Conservation (phyloP, 1,284 basidiomycete genomes). For the Nidula niveotomentosa region DNA sequence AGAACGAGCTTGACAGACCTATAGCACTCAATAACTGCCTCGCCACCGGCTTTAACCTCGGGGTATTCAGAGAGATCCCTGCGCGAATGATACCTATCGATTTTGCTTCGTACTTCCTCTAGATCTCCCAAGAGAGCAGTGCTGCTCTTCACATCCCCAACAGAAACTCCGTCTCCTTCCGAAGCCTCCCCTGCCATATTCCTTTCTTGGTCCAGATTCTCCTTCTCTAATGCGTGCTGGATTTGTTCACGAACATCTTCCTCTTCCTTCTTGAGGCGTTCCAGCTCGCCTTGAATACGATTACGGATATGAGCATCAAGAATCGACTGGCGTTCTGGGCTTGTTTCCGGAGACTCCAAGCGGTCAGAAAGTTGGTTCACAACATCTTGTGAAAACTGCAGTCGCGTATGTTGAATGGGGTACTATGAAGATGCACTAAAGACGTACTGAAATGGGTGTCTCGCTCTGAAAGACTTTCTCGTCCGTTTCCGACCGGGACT, state of each 20-base stretch:
- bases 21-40: slow-evolving; percentile 73
- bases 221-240: slow-evolving; percentile 71
- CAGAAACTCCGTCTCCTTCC: slow-evolving; percentile 20
- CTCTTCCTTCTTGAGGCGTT: slow-evolving; percentile 63
- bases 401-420: slow-evolving; percentile 4
- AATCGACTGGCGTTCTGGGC: slow-evolving; percentile 66
- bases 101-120: slow-evolving; percentile 68
- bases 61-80: slow-evolving; percentile 55
- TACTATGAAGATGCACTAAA: not conserved
- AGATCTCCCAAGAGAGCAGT: slow-evolving; percentile 66
- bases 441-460: slow-evolving; percentile 61
- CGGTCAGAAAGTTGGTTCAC: slow-evolving; percentile 74
- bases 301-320: slow-evolving; percentile 68
- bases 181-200: slow-evolving; percentile 42
- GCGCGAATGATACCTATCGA: slow-evolving; percentile 69
- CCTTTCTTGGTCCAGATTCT: slow-evolving; percentile 75
- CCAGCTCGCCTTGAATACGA: slow-evolving; percentile 65
- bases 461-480: slow-evolving; percentile 65
- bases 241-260: slow-evolving; percentile 66
- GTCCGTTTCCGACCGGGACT: slow-evolving; percentile 54
- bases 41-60: slow-evolving; percentile 54
- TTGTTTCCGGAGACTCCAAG: slow-evolving; percentile 51
- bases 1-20: slow-evolving; percentile 41
- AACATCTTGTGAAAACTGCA: slow-evolving; percentile 74
- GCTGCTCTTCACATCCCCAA: slow-evolving; percentile 57